Evolutionary conservation across 805 yeast genomes (phyloP).

Genomic region (Yamadazyma laniorum): DNA sequence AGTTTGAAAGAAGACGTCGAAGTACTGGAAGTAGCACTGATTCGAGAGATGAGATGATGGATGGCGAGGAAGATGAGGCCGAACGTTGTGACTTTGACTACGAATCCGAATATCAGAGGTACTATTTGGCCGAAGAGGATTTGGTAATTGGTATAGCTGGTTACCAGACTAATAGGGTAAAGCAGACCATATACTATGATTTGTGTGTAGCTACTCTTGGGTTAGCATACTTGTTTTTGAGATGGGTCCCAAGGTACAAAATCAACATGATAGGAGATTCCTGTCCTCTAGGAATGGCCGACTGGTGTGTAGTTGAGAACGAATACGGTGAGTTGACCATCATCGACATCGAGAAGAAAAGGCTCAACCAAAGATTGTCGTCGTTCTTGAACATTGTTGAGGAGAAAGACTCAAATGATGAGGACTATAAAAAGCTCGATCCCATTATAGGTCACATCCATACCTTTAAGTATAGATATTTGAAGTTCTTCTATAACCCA

Average conservation of each 20-base stretch:
- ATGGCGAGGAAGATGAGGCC: constrained; percentile 10
- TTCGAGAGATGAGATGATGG: constrained; percentile 16
- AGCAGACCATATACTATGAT: constrained; percentile 47
- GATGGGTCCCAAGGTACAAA: constrained; percentile 85
- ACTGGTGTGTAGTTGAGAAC: constrained; percentile 92
- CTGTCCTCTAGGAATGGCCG: constrained; percentile 75
- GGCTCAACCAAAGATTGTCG: constrained; percentile 73
- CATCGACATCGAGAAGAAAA: constrained; percentile 50
- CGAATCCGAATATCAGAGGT: constrained; percentile 59
- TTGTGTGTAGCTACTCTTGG: constrained; percentile 67
- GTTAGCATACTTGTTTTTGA: constrained; percentile 61
- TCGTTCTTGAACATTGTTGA: constrained; percentile 50
- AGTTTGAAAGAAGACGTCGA: constrained; percentile 16
- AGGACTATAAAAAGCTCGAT: constrained; percentile 32
- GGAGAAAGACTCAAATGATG: constrained; percentile 21
- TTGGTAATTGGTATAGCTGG: constrained; percentile 94
- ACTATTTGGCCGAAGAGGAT: constrained; percentile 94
- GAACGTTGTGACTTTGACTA: constrained; percentile 18
- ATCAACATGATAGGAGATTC: constrained; percentile 64
- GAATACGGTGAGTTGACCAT: constrained; percentile 84
- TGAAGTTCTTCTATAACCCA: constrained; percentile 81
- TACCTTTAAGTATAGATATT: constrained; percentile 77
- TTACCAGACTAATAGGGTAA: constrained; percentile 53
- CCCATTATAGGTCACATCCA: constrained; percentile 71
- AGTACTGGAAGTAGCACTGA: constrained; percentile 10